These are phyloP conservation scores for Phlyctochytrium planicorne DNA, from an alignment of 192 early-diverging fungal species.

Conservation along the genomic window DNA sequence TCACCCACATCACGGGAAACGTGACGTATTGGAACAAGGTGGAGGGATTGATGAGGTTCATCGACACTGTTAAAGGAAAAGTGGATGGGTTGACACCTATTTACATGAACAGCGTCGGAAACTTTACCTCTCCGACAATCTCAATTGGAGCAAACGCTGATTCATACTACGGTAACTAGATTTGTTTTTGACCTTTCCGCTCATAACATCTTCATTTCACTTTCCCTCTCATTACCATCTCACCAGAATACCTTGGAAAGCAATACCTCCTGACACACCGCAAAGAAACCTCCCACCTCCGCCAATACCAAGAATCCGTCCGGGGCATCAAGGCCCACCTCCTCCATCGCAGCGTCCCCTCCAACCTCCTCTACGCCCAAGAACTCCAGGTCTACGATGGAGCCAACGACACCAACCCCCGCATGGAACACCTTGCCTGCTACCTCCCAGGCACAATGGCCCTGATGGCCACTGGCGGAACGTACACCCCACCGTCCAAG, in stretches of 20 bases:
- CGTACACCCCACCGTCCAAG: constrained; percentile 32
- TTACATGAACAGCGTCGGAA: constrained; percentile 60
- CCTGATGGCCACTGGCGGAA: constrained; percentile 68
- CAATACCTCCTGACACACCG: no score
- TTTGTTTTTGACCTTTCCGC: no score
- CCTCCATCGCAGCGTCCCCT: constrained; percentile 56
- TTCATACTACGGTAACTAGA: no score
- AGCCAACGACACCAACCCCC: constrained; percentile 22
- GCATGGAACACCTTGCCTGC: constrained; percentile 95
- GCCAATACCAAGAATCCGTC: constrained; percentile 65
- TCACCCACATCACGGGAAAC: constrained; percentile 73
- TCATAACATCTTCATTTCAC: no score
- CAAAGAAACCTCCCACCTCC: constrained; percentile 63
- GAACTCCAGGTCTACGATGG: no score
- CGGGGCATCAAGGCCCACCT: constrained; percentile 66
- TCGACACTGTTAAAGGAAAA: constrained; percentile 13
- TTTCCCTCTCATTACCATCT: no score
- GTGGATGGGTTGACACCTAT: constrained; percentile 76
- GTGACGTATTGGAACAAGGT: constrained; percentile 70
- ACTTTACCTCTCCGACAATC: constrained; percentile 56
- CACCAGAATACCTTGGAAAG: no score
- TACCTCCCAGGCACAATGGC: constrained; percentile 85
- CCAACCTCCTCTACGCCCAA: constrained; percentile 62
- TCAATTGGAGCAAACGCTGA: constrained; percentile 72
- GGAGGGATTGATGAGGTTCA: constrained; percentile 64